phyloP scores from a whole-genome alignment of 164 flowering plant genomes.

The Stephania yunnanensis region DNA sequence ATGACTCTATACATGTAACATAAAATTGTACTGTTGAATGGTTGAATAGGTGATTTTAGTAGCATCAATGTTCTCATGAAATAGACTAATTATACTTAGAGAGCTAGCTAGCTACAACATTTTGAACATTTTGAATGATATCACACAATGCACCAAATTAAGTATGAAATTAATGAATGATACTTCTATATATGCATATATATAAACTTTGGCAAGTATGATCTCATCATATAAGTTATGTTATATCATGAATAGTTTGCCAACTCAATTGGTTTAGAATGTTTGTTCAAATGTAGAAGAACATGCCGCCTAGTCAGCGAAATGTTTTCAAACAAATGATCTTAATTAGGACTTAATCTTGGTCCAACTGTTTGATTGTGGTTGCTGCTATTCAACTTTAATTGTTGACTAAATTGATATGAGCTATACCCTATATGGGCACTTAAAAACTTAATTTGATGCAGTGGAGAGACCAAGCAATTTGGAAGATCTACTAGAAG shows the following conservation, averaged over 20 bases:
- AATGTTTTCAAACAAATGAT: background rate
- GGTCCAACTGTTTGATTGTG: background rate
- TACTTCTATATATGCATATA: background rate
- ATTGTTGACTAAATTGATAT: background rate
- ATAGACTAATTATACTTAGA: background rate
- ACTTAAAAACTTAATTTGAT: background rate
- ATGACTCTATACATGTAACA: background rate
- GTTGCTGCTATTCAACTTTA: background rate
- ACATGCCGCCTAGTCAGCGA: background rate
- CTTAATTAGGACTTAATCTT: background rate
- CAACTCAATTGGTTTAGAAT: background rate
- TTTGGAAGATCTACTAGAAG: constrained; percentile 23
- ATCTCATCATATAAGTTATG: background rate
- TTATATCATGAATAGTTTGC: background rate
- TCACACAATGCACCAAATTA: constrained; percentile 1
- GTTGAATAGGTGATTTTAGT: background rate
- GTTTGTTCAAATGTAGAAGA: background rate
- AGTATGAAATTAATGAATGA: background rate
- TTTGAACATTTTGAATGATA: background rate
- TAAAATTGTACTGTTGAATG: too few relatives aligned
- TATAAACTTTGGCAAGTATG: too few relatives aligned
- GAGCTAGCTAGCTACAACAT: background rate
- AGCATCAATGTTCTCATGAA: background rate
- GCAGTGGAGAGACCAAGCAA: constrained; percentile 15
- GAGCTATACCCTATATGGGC: background rate